These are phyloP conservation scores for Colletotrichum limetticola DNA, from an alignment of 2,329 filamentous ascomycete genomes.

Conservation along the genomic window DNA sequence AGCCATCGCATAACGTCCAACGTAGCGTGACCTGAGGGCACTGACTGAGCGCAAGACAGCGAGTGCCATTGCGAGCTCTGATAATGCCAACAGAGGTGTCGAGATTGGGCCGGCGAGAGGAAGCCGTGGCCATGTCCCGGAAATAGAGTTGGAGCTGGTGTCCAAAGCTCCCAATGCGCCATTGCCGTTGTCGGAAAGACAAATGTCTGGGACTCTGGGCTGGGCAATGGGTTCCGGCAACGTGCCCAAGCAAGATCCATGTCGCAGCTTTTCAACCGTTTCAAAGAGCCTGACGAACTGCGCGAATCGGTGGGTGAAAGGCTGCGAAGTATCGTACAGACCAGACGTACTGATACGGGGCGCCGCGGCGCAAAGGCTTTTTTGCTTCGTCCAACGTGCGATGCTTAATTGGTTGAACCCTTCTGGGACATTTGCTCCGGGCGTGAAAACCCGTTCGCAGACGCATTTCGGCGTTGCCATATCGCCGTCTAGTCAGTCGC, in stretches of 20 bases:
- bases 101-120: too few relatives aligned
- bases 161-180: slow-evolving; percentile 29
- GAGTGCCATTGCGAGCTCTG: neutral
- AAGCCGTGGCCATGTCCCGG: neutral
- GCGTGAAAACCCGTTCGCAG: neutral
- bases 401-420: neutral
- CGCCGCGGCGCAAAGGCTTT: slow-evolving; percentile 8
- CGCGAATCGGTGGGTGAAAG: neutral
- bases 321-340: neutral
- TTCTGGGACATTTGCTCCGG: neutral
- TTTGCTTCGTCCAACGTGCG: slow-evolving; percentile 1
- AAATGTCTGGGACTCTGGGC: slow-evolving; percentile 1
- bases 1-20: slow-evolving; percentile 16
- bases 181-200: slow-evolving; percentile 11
- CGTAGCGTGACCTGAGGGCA: slow-evolving; percentile 17
- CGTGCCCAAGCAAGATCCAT: slow-evolving; percentile 17
- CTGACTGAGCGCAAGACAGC: slow-evolving; percentile 6
- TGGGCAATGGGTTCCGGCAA: neutral
- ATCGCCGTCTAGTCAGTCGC: neutral
- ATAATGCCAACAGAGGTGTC: neutral
- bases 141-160: slow-evolving; percentile 34
- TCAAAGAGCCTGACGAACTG: slow-evolving; percentile 9
- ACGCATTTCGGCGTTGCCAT: neutral
- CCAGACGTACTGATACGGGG: neutral
- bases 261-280: slow-evolving; percentile 29